Conservation (phyloP, 2,329 filamentous ascomycete species). For the Sordariomycetes sp. region DNA sequence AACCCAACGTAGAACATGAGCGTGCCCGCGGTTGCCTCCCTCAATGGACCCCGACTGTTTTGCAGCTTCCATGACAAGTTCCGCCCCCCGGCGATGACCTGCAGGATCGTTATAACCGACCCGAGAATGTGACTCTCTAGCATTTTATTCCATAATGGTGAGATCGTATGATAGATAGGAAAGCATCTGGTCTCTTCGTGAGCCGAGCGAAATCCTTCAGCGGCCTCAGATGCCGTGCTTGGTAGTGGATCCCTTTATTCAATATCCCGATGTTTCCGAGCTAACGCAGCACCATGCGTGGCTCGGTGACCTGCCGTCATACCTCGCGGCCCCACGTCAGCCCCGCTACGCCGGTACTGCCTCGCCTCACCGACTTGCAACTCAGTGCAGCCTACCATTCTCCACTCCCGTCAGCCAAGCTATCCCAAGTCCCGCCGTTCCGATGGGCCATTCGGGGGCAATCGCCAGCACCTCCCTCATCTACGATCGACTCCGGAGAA, state of each 20-base stretch:
- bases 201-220: not conserved
- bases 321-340: not conserved
- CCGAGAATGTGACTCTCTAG: too few species aligned
- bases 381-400: not conserved
- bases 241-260: not conserved
- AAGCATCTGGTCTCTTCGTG: not conserved
- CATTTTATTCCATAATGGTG: too few species aligned
- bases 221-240: not conserved
- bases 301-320: not conserved
- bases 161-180: too few species aligned
- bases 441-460: not conserved
- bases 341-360: not conserved
- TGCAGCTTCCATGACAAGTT: too few species aligned
- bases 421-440: not conserved
- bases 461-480: not conserved
- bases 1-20: too few species aligned
- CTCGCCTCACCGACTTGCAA: not conserved
- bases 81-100: too few species aligned
- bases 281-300: not conserved
- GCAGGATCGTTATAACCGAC: too few species aligned
- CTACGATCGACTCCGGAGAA: not conserved
- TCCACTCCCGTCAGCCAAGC: not conserved
- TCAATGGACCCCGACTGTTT: too few species aligned
- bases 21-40: too few species aligned
- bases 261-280: not conserved